These are phyloP conservation scores for Barnettozyma salicaria DNA, from an alignment of 805 yeast genomes.

Conservation along the genomic window DNA sequence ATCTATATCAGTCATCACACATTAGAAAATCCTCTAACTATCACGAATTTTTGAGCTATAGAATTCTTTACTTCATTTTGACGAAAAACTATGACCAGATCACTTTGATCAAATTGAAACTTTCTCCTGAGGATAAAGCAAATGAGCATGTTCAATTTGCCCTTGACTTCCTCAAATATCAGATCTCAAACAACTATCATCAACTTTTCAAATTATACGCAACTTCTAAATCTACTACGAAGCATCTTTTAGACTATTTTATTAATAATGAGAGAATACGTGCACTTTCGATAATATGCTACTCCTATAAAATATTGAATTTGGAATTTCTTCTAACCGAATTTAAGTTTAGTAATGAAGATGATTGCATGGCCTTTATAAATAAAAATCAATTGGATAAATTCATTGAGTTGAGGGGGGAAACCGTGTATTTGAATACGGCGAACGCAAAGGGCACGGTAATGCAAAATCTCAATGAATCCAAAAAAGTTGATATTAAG, in stretches of 20 bases:
- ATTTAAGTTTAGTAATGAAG: conserved; percentile 35
- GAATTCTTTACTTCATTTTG: conserved; percentile 66
- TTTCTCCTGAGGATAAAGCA: conserved; percentile 26
- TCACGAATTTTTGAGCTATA: conserved; percentile 66
- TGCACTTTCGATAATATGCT: conserved; percentile 50
- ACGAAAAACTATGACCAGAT: conserved; percentile 50
- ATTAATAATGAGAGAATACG: conserved; percentile 51
- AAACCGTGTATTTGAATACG: conserved; percentile 30
- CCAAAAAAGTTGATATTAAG: conserved; percentile 74
- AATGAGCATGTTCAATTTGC: conserved; percentile 20
- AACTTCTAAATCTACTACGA: conserved; percentile 37
- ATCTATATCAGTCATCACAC: conserved; percentile 45
- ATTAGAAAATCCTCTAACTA: conserved; percentile 33
- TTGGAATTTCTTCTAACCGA: conserved; percentile 33
- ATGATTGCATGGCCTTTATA: conserved; percentile 40
- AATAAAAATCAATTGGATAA: conserved; percentile 32
- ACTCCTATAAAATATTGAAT: conserved; percentile 46
- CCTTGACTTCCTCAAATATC: conserved; percentile 28
- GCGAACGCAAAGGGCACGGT: conserved; percentile 32
- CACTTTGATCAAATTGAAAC: conserved; percentile 37
- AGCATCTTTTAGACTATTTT: conserved; percentile 46
- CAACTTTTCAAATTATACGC: conserved; percentile 41
- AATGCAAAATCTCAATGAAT: conserved; percentile 31
- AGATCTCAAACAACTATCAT: conserved; percentile 43
- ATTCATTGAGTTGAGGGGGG: conserved; percentile 29